Base-by-base conservation (phyloP, 1,284 basidiomycete species). In the Rhodotorula sp. region DNA sequence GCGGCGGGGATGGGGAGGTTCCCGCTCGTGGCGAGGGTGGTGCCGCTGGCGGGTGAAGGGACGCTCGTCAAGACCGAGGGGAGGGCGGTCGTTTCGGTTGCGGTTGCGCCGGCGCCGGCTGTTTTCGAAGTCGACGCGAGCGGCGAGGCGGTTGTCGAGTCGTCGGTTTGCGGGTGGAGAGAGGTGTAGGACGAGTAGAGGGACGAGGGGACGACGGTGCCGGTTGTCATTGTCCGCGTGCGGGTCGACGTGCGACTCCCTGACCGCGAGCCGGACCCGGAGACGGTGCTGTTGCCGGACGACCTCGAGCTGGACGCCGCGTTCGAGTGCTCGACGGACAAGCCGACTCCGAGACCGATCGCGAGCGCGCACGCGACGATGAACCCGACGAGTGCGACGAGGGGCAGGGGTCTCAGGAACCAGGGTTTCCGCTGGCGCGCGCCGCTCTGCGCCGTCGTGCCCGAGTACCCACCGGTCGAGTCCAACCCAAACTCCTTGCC, bases 161-260 rank as follows among this genome's bases (percentile, higher is more conserved):
- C 37, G 46, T 30, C 53, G 6, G 68, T 50, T 59, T 28, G 46
- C 20, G 67, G 67, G 59, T 68, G 67, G 9, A 64, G 58, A 10
- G 59, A 60, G 18, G 62, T 67, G 47, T 64, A 64, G n/a, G 65
- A 64, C 15, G 69, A 70, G 44, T 66, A 72, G 31, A 69, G 59
- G 16, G 72, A 71, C 10, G 69, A 71, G 10, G 72, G 72, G 31
- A 74, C 65, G 56, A 74, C 72, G 31, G 69, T 71, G 5, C 72
- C 72, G 0, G 62, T 67, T 26, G 47, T 63, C 4, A n/a, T 40
- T 5, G 58, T 59, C 7, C 64, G 51, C 2, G 58, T 46, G 34
- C 59, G 48, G 4, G 50, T 28, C 13, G 30, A 24, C 46, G 59
- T 46, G 22, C 53, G 50, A 28, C 50, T 48, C 3, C 31, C 51